phyloP scores from a whole-genome alignment of 2,329 filamentous ascomycete genomes.

The Claviceps paspali region DNA sequence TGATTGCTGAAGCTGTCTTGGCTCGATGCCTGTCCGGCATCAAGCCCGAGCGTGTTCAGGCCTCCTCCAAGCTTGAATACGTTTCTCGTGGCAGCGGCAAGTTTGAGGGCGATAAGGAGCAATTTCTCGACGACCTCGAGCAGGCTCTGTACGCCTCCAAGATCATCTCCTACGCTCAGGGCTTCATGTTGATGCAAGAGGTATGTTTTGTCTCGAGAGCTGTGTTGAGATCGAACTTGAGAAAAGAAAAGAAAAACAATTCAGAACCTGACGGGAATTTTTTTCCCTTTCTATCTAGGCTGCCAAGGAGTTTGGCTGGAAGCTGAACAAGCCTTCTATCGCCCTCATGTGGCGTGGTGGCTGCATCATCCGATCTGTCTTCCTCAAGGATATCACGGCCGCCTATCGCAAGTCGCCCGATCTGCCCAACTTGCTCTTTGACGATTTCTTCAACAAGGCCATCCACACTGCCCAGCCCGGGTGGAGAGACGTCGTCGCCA shows the following conservation, averaged over 20 bases:
- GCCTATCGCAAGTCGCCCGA: constrained; percentile 91
- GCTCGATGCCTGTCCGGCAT: constrained; percentile 85
- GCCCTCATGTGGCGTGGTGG: constrained; percentile 99
- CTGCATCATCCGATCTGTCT: constrained; percentile 99
- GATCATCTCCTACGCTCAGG: constrained; percentile 99
- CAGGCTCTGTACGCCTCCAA: constrained; percentile 98
- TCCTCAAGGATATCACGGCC: constrained; percentile 98
- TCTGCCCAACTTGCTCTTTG: constrained; percentile 95
- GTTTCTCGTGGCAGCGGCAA: constrained; percentile 53
- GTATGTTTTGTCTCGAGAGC: constrained; percentile 43
- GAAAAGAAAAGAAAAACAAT: too few relatives aligned
- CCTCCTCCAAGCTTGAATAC: constrained; percentile 59
- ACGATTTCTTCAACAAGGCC: constrained; percentile 99
- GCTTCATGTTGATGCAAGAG: constrained; percentile 99
- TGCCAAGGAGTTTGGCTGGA: constrained; percentile 91
- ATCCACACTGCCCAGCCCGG: constrained; percentile 91
- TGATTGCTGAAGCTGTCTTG: constrained; percentile 95
- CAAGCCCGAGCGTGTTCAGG: constrained; percentile 82
- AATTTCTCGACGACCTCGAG: constrained; percentile 94
- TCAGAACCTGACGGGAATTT: too few relatives aligned
- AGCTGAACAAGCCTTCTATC: constrained; percentile 99
- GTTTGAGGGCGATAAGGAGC: constrained; percentile 80
- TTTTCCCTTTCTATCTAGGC: constrained; percentile 40
- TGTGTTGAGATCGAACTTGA: too few relatives aligned
- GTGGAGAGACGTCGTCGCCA: constrained; percentile 83